Evolutionary conservation across 2,329 filamentous ascomycete genomes (phyloP), one percentile per base, ranked within the genome.

Genomic region (Aspergillus sp.): DNA sequence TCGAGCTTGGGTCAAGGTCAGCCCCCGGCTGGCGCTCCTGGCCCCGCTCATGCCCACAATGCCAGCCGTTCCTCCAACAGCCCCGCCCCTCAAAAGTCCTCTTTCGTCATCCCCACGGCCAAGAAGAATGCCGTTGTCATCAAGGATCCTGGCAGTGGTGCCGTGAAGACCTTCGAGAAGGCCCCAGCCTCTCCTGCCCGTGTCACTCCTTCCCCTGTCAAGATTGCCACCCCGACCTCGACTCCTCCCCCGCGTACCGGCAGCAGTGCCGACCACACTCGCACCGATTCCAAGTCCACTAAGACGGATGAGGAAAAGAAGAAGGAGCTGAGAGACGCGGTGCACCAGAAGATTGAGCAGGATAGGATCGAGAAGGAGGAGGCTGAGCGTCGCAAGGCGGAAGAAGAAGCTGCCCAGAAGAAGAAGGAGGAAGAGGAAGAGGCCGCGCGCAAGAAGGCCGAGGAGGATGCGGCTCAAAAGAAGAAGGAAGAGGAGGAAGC

Each of bases 281-380:
- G 91, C 45, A 83, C 87, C 15, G 91, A 96, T 55, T 93, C 89
- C 77, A 84, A 82, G 71, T 82, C 82, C 23, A 81, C 80, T 45
- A 95, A 95, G 83, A 89, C 89, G 1, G 85, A 87, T 38, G 90
- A 94, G 74, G 90, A 97, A 78, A 91, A 91, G 64, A 89, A 90
- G 76, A 87, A 90, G 74, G 89, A 91, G 73, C 89, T 96, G 72
- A 85, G 84, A 72, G 80, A 82, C 60, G 76, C 79, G 12, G 78
- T 83, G 56, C 78, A 77, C 28, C 76, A 79, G 66, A 81, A 80
- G 70, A 82, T 84, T 66, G 79, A 81, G 61, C 87, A 88, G 72
- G 32, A 36, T 5, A 13, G 32, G 2, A 82, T 84, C 67, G 79
- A 81, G 61, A 87, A 88, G 72, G 85, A 85, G 55, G 86, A 87